Percentiles rank a stretch among this genome's conserved stretches.
Conservation (phyloP, 2,329 filamentous ascomycete species). For the Phaeophleospora eucalypticola region DNA sequence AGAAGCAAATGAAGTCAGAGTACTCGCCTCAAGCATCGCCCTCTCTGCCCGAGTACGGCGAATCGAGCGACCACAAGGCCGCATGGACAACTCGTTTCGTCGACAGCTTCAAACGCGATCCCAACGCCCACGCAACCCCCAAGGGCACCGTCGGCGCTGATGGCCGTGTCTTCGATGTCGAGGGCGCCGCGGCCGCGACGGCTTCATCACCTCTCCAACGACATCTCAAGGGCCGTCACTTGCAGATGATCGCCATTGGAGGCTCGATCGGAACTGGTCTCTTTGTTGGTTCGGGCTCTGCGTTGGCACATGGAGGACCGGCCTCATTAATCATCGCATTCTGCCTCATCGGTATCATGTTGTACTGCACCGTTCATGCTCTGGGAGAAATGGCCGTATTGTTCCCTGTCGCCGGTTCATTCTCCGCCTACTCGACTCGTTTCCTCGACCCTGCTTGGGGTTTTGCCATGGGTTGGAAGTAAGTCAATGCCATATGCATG, state of each 20-base stretch:
- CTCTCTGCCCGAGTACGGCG: constrained; percentile 25
- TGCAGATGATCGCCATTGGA: constrained; percentile 62
- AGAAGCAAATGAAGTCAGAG: constrained; percentile 18
- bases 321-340: constrained; percentile 33
- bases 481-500: constrained; percentile 8
- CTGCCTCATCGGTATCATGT: constrained; percentile 31
- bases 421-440: constrained; percentile 33
- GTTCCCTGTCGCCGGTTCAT: constrained; percentile 35
- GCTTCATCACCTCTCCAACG: constrained; percentile 71
- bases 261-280: constrained; percentile 33
- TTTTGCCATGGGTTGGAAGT: constrained; percentile 36
- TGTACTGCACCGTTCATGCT: constrained; percentile 33
- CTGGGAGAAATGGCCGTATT: constrained; percentile 35
- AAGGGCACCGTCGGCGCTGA: constrained; percentile 47
- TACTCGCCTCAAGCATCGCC: constrained; percentile 15
- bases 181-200: constrained; percentile 58
- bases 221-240: constrained; percentile 72
- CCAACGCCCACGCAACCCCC: constrained; percentile 50
- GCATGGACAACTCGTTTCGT: constrained; percentile 40
- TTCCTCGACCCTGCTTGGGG: constrained; percentile 36
- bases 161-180: constrained; percentile 59
- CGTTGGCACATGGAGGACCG: constrained; percentile 33
- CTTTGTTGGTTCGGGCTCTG: constrained; percentile 33
- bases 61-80: constrained; percentile 16
- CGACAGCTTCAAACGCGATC: constrained; percentile 63